Conservation (phyloP, 495 filamentous ascomycete species). For the Letharia columbiana region DNA sequence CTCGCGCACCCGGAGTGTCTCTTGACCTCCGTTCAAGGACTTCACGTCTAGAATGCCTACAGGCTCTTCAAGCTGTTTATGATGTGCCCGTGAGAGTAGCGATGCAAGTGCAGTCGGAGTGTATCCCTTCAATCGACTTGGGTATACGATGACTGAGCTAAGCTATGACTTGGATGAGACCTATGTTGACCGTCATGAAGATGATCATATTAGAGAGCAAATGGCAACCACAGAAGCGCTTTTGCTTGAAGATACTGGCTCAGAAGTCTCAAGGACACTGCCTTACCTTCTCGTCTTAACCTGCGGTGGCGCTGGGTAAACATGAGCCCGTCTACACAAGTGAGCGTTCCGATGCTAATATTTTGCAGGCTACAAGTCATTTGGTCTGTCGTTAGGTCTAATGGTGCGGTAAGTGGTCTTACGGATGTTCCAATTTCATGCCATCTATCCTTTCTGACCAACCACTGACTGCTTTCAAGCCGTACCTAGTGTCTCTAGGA, state of each 20-base stretch:
- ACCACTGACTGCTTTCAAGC: constrained; percentile 2
- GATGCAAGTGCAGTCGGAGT: not conserved
- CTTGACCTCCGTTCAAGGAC: not conserved
- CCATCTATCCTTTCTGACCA: not conserved
- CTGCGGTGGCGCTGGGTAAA: constrained; percentile 18
- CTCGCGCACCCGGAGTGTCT: not conserved
- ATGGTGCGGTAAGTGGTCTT: constrained; percentile 18
- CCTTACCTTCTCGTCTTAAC: constrained; percentile 10
- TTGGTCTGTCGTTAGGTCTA: constrained; percentile 23
- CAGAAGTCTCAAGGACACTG: constrained; percentile 3
- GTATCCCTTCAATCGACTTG: not conserved
- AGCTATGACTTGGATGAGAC: not conserved
- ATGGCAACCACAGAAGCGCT: not conserved
- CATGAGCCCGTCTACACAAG: not conserved
- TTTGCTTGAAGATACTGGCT: not conserved
- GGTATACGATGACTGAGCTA: not conserved
- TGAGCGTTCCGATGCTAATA: not conserved
- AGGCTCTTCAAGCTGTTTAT: not conserved
- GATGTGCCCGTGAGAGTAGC: not conserved
- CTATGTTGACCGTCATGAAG: not conserved
- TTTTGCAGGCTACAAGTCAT: constrained; percentile 16
- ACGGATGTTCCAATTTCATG: not conserved
- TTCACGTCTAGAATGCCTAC: too few species aligned
- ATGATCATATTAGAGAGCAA: not conserved
- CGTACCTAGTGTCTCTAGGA: constrained; percentile 46